Evolutionary conservation across 352 stramenopile species (phyloP).

Genomic region (Phytophthora fragariae): DNA sequence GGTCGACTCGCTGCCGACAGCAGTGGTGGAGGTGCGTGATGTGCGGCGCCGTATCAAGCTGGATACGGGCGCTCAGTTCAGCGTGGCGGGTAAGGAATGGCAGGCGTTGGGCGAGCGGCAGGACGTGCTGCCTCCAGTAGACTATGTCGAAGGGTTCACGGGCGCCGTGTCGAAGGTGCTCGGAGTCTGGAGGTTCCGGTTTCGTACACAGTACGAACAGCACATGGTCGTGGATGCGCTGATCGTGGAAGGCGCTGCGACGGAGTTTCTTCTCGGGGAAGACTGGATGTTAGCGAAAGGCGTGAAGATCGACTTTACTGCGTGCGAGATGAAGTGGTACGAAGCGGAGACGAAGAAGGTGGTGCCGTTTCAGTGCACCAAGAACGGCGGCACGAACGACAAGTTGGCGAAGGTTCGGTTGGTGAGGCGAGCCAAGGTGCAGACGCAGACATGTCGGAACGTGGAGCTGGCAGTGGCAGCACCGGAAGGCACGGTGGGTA

Average conservation of each 20-base stretch:
- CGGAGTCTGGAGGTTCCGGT: background rate
- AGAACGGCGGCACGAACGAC: too few species aligned
- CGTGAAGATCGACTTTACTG: background rate
- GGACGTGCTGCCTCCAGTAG: slow-evolving; percentile 6
- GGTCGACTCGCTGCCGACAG: slow-evolving; percentile 11
- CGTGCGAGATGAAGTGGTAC: too few species aligned
- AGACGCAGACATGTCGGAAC: too few species aligned
- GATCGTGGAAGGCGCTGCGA: background rate
- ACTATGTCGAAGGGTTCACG: slow-evolving; percentile 15
- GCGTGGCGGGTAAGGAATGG: background rate
- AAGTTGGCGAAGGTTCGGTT: too few species aligned
- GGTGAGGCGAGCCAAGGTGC: too few species aligned
- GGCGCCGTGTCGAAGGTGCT: background rate
- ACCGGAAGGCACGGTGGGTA: slow-evolving; percentile 1
- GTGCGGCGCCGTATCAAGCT: background rate
- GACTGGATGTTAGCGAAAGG: background rate
- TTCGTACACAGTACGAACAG: background rate
- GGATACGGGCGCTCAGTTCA: slow-evolving; percentile 15
- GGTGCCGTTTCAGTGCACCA: too few species aligned
- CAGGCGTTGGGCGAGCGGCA: background rate
- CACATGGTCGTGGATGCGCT: background rate
- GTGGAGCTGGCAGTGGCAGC: slow-evolving; percentile 10
- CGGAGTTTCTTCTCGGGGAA: background rate
- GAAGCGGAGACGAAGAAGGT: too few species aligned
- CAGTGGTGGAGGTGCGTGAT: background rate